A percentile compares a stretch with the other conserved stretches of the same genome.
Evolutionary conservation across 805 yeast genomes (phyloP).

Genomic region (Isabelozyma heimii): DNA sequence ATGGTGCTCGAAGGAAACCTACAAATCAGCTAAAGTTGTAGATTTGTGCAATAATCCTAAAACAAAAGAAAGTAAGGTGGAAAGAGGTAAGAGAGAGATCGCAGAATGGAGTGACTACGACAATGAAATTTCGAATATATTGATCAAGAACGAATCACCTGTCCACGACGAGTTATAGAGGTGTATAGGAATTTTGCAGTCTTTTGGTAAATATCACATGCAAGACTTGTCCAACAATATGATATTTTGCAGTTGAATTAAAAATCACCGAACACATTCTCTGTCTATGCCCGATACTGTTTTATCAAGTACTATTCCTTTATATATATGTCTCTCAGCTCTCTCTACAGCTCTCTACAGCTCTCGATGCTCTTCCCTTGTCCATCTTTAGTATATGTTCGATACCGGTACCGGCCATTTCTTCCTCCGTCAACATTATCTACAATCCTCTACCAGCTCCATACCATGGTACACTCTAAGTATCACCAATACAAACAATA

Average conservation of each 20-base stretch:
- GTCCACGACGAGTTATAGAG: slow-evolving; percentile 2
- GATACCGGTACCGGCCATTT: no score
- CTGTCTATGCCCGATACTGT: background rate
- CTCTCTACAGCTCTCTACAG: no score
- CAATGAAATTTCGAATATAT: slow-evolving; percentile 37
- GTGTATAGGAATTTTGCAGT: background rate
- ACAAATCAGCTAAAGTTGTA: slow-evolving; percentile 67
- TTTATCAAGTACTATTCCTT: no score
- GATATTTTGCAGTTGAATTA: background rate
- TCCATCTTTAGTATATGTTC: no score
- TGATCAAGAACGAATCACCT: slow-evolving; percentile 1
- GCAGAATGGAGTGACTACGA: slow-evolving; percentile 79
- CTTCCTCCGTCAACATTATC: no score
- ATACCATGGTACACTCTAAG: no score
- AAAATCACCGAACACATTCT: background rate
- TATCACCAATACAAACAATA: no score
- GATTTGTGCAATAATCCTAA: slow-evolving; percentile 84
- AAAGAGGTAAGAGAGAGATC: slow-evolving; percentile 68
- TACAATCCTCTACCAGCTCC: no score
- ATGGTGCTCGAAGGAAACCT: slow-evolving; percentile 73
- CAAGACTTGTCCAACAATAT: background rate
- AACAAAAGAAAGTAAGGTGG: slow-evolving; percentile 76
- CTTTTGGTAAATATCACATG: background rate
- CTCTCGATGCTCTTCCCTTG: no score
- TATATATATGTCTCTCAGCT: no score